A percentile compares a stretch with the other conserved stretches of the same genome.
phyloP scores from a whole-genome alignment of 176 grass and related monocot species.

The Oryza australiensis region DNA sequence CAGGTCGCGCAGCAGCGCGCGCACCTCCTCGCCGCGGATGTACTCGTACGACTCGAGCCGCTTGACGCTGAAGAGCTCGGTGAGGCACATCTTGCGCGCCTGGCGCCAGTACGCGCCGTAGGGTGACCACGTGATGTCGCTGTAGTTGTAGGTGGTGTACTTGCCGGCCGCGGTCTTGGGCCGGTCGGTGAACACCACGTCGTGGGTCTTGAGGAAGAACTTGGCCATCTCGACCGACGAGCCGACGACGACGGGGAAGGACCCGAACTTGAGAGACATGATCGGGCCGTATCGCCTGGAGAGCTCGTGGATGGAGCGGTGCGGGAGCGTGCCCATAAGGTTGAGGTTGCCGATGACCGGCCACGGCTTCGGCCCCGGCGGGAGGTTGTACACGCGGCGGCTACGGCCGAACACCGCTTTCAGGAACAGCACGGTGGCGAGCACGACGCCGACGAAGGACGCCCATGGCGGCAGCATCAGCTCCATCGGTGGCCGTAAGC shows the following conservation, averaged over 20 bases:
- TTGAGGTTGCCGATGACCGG: slow-evolving; percentile 83
- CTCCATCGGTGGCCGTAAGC: slow-evolving; percentile 34
- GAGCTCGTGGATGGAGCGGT: slow-evolving; percentile 73
- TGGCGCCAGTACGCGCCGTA: slow-evolving; percentile 80
- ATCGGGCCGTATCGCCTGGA: slow-evolving; percentile 57
- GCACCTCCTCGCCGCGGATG: slow-evolving; percentile 65
- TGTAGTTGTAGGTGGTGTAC: slow-evolving; percentile 80
- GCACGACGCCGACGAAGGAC: slow-evolving; percentile 41
- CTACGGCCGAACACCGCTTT: slow-evolving; percentile 24
- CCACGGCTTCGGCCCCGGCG: slow-evolving; percentile 62
- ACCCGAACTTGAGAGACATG: slow-evolving; percentile 61
- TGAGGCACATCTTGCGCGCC: slow-evolving; percentile 77
- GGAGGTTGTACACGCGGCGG: slow-evolving; percentile 51
- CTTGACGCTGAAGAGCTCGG: slow-evolving; percentile 84
- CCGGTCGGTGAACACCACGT: slow-evolving; percentile 59
- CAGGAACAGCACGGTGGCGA: slow-evolving; percentile 45
- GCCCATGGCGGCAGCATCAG: slow-evolving; percentile 36
- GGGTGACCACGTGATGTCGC: slow-evolving; percentile 78
- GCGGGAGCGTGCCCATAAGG: slow-evolving; percentile 61
- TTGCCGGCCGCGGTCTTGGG: slow-evolving; percentile 66
- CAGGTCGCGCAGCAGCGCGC: slow-evolving; percentile 51
- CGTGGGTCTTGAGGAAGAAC: slow-evolving; percentile 80
- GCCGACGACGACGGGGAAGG: slow-evolving; percentile 61
- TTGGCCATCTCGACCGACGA: slow-evolving; percentile 70
- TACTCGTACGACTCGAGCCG: slow-evolving; percentile 73